These are phyloP conservation scores for Thelonectria olida DNA, from an alignment of 2,329 filamentous ascomycete species.

Conservation along the genomic window DNA sequence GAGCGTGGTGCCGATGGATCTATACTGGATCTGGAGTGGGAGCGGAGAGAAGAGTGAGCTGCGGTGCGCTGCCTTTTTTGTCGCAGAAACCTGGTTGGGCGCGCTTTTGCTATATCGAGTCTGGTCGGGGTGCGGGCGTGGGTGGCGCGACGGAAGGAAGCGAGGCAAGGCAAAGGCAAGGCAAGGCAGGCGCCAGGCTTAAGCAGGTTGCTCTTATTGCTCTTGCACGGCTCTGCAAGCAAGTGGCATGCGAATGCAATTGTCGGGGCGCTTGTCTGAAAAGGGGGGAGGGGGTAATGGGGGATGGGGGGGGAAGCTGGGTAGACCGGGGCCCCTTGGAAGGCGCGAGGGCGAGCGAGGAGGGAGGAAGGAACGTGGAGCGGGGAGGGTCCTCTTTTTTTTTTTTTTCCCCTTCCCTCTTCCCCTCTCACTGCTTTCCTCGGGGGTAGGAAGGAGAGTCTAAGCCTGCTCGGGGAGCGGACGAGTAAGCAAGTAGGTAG, in stretches of 20 bases:
- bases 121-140: slow-evolving; percentile 45
- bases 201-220: slow-evolving; percentile 36
- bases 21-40: slow-evolving; percentile 72
- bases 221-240: slow-evolving; percentile 25
- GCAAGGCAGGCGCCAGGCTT: slow-evolving; percentile 32
- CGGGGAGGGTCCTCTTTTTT: slow-evolving; percentile 26
- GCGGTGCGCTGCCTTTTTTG: slow-evolving; percentile 56
- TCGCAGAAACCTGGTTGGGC: slow-evolving; percentile 66
- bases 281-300: slow-evolving; percentile 29
- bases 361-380: slow-evolving; percentile 31
- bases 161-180: slow-evolving; percentile 46
- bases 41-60: slow-evolving; percentile 56
- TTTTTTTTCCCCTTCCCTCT: not conserved
- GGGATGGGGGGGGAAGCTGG: slow-evolving; percentile 31
- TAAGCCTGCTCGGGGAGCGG: slow-evolving; percentile 6
- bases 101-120: slow-evolving; percentile 50
- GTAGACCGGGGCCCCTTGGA: not conserved
- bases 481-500: not conserved
- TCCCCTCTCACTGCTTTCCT: not conserved
- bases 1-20: slow-evolving; percentile 71
- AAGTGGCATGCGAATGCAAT: slow-evolving; percentile 38
- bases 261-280: slow-evolving; percentile 42
- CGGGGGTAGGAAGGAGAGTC: not conserved
- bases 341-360: slow-evolving; percentile 27
- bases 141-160: slow-evolving; percentile 51